These are phyloP conservation scores for Artemisia argyi DNA, from an alignment of 129 eudicot species.

Conservation along the genomic window DNA sequence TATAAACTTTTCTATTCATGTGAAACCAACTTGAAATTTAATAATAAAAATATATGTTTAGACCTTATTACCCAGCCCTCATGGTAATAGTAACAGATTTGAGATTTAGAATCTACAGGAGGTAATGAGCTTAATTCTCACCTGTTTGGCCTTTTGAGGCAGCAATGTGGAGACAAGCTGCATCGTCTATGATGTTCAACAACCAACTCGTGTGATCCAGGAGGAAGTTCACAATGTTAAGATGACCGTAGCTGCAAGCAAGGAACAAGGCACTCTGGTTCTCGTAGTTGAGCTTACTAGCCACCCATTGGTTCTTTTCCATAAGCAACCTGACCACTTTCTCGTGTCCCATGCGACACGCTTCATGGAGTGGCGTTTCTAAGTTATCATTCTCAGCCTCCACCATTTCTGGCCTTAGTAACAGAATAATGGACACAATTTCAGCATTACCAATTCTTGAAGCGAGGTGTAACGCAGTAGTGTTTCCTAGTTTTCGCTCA, in stretches of 20 bases:
- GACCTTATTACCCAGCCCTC: too few relatives aligned
- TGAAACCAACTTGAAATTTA: too few relatives aligned
- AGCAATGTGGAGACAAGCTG: slow-evolving; percentile 26
- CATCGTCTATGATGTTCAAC: slow-evolving; percentile 15
- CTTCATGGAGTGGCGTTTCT: slow-evolving; percentile 26
- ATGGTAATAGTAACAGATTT: too few relatives aligned
- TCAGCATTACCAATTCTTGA: slow-evolving; percentile 16
- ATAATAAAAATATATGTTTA: too few relatives aligned
- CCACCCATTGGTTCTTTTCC: slow-evolving; percentile 28
- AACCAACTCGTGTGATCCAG: slow-evolving; percentile 17
- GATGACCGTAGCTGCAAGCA: slow-evolving; percentile 35
- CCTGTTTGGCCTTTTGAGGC: slow-evolving; percentile 32
- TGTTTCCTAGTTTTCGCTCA: slow-evolving; percentile 23
- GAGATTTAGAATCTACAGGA: too few relatives aligned
- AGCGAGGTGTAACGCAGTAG: slow-evolving; percentile 24
- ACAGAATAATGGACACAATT: slow-evolving; percentile 21
- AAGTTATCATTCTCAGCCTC: slow-evolving; percentile 12
- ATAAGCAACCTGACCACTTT: slow-evolving; percentile 7
- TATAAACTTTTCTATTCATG: too few relatives aligned
- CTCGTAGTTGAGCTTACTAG: slow-evolving; percentile 16
- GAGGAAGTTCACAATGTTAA: slow-evolving; percentile 20
- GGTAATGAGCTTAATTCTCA: neutral
- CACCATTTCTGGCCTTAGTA: slow-evolving; percentile 26
- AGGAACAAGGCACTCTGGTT: slow-evolving; percentile 23
- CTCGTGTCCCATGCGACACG: slow-evolving; percentile 14